These are phyloP conservation scores for Plectranthus barbatus DNA, from an alignment of 257 asterid genomes.

Conservation along the genomic window DNA sequence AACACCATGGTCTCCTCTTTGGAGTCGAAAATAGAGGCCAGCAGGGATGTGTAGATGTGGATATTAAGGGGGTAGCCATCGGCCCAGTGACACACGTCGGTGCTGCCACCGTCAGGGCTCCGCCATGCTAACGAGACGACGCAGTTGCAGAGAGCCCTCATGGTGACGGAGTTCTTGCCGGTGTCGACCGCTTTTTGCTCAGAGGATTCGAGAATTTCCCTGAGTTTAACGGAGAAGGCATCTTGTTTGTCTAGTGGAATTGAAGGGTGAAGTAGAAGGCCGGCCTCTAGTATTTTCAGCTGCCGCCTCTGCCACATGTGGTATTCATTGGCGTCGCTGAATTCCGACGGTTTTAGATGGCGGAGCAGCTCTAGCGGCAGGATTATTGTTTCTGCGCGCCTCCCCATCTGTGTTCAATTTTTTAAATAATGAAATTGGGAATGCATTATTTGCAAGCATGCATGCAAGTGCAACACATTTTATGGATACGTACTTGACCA, in stretches of 20 bases:
- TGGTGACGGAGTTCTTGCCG: conserved; percentile 41
- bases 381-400: conserved; percentile 93
- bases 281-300: conserved; percentile 51
- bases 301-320: conserved; percentile 72
- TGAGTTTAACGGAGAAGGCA: conserved; percentile 24
- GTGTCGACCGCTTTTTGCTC: conserved; percentile 48
- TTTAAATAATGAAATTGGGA: conserved; percentile 23
- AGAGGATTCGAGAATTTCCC: conserved; percentile 30
- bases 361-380: conserved; percentile 86
- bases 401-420: conserved; percentile 76
- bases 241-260: conserved; percentile 48
- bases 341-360: conserved; percentile 77
- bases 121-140: conserved; percentile 49
- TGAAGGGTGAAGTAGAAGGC: conserved; percentile 52
- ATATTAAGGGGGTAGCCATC: conserved; percentile 62
- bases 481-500: conserved; percentile 66
- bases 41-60: conserved; percentile 41
- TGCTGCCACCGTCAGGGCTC: conserved; percentile 31
- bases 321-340: conserved; percentile 49
- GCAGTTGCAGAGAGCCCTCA: conserved; percentile 43
- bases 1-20: conserved; percentile 52
- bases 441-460: too few species aligned
- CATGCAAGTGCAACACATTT: too few species aligned
- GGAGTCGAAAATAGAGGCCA: conserved; percentile 38
- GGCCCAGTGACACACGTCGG: conserved; percentile 66